These are phyloP conservation scores for Hordeum pubiflorum DNA, from an alignment of 202 grass and related monocot genomes.

Conservation along the genomic window DNA sequence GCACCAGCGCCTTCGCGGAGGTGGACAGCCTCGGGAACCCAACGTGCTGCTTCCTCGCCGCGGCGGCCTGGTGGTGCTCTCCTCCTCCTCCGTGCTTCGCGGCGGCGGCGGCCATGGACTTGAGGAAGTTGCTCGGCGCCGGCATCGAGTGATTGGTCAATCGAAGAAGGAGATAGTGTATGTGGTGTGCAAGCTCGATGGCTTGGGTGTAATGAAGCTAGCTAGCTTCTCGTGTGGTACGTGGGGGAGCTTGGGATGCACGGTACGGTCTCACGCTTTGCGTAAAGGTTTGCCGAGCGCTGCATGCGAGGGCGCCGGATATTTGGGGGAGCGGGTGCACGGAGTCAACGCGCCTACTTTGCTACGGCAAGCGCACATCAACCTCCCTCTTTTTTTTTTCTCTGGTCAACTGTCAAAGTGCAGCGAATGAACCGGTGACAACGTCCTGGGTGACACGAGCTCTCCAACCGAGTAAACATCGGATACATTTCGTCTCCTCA, in stretches of 20 bases:
- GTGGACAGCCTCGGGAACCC: conserved; percentile 23
- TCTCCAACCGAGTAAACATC: too few species aligned
- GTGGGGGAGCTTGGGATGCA: conserved; percentile 24
- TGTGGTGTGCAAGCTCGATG: background rate
- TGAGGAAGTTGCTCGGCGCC: conserved; percentile 2
- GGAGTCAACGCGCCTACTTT: background rate
- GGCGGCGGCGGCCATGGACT: background rate
- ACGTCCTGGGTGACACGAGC: too few species aligned
- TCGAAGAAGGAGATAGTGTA: background rate
- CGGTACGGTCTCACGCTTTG: background rate
- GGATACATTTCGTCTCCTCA: too few species aligned
- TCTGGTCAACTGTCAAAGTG: too few species aligned
- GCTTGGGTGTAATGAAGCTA: background rate
- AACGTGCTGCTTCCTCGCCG: conserved; percentile 13
- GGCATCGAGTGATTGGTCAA: background rate
- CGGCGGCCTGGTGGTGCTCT: background rate
- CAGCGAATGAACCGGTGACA: too few species aligned
- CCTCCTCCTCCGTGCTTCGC: background rate
- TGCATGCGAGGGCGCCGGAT: background rate
- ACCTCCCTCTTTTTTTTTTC: too few species aligned
- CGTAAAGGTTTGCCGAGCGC: background rate
- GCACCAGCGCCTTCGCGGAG: conserved; percentile 29
- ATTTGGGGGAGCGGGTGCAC: too few species aligned
- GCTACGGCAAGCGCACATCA: too few species aligned
- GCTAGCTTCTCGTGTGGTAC: background rate